A percentile compares a stretch with the other conserved stretches of the same genome.
phyloP scores from a whole-genome alignment of 2,329 filamentous ascomycete species.

The Pseudocercospora fijiensis region DNA sequence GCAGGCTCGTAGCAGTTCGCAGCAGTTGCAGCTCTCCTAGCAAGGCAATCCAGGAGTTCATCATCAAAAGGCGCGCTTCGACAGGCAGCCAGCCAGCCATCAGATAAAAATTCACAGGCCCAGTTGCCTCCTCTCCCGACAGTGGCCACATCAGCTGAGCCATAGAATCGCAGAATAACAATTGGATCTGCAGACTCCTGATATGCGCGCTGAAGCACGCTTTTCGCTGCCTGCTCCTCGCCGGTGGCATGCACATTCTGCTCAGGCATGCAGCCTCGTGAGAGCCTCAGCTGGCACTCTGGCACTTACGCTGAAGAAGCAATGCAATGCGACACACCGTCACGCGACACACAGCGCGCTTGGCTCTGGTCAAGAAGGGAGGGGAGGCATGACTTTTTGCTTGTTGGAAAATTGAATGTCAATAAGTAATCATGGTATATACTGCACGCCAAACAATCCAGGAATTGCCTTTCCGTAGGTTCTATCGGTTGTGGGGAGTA shows the following conservation, averaged over 20 bases:
- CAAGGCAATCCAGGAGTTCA: too few relatives aligned
- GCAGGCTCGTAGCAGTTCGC: background rate
- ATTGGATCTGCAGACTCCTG: background rate
- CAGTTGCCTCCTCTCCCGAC: too few relatives aligned
- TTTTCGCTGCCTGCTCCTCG: background rate
- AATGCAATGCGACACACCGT: background rate
- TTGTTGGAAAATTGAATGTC: background rate
- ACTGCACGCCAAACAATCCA: background rate
- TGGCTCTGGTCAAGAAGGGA: background rate
- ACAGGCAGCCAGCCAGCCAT: too few relatives aligned
- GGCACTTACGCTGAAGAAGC: too few relatives aligned
- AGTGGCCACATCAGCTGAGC: too few relatives aligned
- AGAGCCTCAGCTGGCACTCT: background rate
- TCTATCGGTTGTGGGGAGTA: background rate
- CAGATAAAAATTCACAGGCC: too few relatives aligned
- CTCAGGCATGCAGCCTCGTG: background rate
- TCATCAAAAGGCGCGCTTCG: background rate
- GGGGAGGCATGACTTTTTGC: background rate
- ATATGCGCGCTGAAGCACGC: background rate
- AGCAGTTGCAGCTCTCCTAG: too few relatives aligned
- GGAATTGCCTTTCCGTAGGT: background rate
- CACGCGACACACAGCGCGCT: background rate
- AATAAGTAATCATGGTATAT: too few relatives aligned
- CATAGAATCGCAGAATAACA: background rate
- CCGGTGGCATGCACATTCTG: background rate